phyloP scores from a whole-genome alignment of 306 rosid species.

The Prunus kanzakura region DNA sequence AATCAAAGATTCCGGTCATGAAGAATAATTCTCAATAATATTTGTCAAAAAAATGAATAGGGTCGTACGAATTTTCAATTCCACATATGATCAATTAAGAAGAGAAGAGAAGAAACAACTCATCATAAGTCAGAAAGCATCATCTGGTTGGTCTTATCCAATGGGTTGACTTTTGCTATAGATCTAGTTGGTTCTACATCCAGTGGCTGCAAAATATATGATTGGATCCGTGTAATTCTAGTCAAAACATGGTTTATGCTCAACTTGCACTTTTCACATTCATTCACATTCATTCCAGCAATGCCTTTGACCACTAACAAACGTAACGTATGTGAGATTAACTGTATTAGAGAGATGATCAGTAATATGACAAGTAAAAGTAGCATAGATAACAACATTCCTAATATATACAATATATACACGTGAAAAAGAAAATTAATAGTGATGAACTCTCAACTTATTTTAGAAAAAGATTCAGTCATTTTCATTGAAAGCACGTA shows the following conservation, averaged over 20 bases:
- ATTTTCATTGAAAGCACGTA: no score
- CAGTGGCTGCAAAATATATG: background rate
- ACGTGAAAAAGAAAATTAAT: no score
- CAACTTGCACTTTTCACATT: background rate
- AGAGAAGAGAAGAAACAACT: background rate
- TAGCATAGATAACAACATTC: no score
- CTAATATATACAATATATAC: no score
- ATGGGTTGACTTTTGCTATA: background rate
- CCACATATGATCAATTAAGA: background rate
- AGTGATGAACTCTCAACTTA: no score
- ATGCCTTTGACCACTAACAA: no score
- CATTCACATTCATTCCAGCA: conserved; percentile 1
- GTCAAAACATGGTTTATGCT: background rate
- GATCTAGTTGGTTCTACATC: background rate
- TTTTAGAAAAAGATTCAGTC: no score
- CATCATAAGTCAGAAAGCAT: background rate
- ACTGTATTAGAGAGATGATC: no score
- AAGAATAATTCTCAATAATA: background rate
- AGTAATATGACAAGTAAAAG: no score
- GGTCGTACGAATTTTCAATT: background rate
- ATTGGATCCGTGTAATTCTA: background rate
- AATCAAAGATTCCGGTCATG: background rate
- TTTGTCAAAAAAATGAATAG: background rate
- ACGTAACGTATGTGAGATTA: no score
- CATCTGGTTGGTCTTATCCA: background rate